Evolutionary conservation across 1,284 basidiomycete genomes (phyloP), one percentile per base, ranked within the genome.

Genomic region (Tilletia setariae): DNA sequence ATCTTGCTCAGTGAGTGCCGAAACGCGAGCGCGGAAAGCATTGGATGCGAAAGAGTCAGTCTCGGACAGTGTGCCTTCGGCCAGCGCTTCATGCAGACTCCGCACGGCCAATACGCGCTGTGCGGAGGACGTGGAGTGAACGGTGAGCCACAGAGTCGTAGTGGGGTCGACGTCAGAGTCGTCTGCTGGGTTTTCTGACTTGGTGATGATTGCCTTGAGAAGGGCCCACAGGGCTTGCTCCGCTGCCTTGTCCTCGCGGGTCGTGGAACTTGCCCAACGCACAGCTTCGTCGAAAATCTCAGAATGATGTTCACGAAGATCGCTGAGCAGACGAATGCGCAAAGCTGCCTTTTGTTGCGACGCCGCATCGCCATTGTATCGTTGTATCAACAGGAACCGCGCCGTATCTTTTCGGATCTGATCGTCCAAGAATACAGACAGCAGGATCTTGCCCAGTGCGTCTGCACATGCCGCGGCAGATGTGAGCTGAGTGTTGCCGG

Each of bases 71-170:
- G 69, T 64, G 8, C 69, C 71, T 0, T 61, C 56, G 1, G 56
- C 53, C 63, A 80, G 68, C 13, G 74, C 71, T 46, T 65, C 63
- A 40, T 74, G 59, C 3, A 80, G 71, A 66, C 76, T 70, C 49
- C 70, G 61, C 46, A 80, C 71, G 0, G 79, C 72, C 11, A 78
- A 65, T 1, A 65, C 64, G 15, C 75, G 72, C 62, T 75, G 72
- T 28, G 73, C 69, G 8, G 71, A 66, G 32, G 78, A 76, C 25
- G 74, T 68, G 25, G 73, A 72, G 65, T 80, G 76, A 44, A 80
- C 72, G 11, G 74, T 76, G 59, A 80, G 75, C 76, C 76, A 80
- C 19, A 77, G 67, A 11, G 76, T 70, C 32, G 72, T 69, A 3
- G 69, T 46, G 4, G 35, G 35, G 44, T 66, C 47, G n/a, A 68